Conservation (phyloP, 1,284 basidiomycete genomes). For the Ceratobasidium sp. region DNA sequence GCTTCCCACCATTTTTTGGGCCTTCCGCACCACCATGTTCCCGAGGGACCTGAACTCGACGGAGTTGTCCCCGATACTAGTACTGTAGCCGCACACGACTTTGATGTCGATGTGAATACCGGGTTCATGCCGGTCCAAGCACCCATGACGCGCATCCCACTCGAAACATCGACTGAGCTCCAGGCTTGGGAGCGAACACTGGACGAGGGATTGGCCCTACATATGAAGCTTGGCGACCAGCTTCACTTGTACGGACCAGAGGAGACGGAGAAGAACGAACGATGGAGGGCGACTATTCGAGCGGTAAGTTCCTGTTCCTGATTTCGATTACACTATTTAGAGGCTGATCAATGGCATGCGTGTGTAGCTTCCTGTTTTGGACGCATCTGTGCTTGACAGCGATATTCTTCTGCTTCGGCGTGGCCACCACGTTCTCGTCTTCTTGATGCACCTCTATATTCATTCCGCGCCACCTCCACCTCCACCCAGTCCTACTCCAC, state of each 20-base stretch:
- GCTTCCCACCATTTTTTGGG: slow-evolving; percentile 33
- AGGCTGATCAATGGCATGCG: not conserved
- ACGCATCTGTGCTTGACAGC: slow-evolving; percentile 60
- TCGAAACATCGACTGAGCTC: slow-evolving; percentile 63
- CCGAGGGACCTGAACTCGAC: slow-evolving; percentile 60
- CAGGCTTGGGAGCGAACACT: slow-evolving; percentile 78
- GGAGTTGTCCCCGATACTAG: slow-evolving; percentile 74
- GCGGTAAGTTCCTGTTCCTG: slow-evolving; percentile 67
- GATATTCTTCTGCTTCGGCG: slow-evolving; percentile 82
- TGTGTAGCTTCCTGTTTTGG: slow-evolving; percentile 75
- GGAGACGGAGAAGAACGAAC: slow-evolving; percentile 65
- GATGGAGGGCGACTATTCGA: slow-evolving; percentile 75
- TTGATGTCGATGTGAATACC: slow-evolving; percentile 92
- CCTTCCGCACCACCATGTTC: slow-evolving; percentile 32
- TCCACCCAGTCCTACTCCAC: slow-evolving; percentile 62
- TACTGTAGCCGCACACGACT: slow-evolving; percentile 92
- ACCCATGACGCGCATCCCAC: slow-evolving; percentile 74
- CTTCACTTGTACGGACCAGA: slow-evolving; percentile 59
- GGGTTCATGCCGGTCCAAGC: slow-evolving; percentile 92
- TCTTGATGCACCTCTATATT: slow-evolving; percentile 69
- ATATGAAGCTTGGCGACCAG: slow-evolving; percentile 72
- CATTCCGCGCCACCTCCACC: slow-evolving; percentile 83
- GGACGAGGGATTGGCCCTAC: slow-evolving; percentile 61
- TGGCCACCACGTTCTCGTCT: slow-evolving; percentile 54
- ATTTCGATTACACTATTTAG: slow-evolving; percentile 8